A percentile compares a stretch with the other conserved stretches of the same genome.
phyloP scores from a whole-genome alignment of 176 grass and related monocot species.

The Phyllostachys edulis region DNA sequence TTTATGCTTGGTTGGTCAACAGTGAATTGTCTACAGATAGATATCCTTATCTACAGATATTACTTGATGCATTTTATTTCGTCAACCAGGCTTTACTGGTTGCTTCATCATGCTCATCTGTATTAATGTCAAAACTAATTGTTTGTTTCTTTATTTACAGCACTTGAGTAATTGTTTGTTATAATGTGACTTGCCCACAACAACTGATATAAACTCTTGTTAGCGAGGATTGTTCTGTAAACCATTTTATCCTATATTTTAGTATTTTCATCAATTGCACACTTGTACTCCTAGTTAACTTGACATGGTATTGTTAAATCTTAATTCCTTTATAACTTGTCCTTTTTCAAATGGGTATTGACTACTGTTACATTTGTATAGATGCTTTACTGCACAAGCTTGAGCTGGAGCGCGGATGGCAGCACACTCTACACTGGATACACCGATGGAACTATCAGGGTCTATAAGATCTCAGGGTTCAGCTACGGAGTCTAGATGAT shows the following conservation, averaged over 20 bases:
- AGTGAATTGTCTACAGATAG: neutral
- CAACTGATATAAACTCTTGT: neutral
- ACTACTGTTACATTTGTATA: constrained; percentile 2
- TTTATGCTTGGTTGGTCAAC: neutral
- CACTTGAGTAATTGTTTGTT: neutral
- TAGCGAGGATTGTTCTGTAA: neutral
- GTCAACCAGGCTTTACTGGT: neutral
- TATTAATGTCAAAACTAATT: neutral
- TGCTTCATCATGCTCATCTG: neutral
- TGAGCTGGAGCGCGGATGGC: constrained; percentile 69
- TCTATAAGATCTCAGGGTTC: constrained; percentile 50
- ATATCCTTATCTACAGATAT: neutral
- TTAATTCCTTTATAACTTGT: neutral
- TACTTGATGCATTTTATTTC: neutral
- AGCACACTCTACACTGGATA: constrained; percentile 55
- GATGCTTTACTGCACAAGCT: constrained; percentile 67
- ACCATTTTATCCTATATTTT: neutral
- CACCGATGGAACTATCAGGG: constrained; percentile 63
- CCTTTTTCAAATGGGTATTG: neutral
- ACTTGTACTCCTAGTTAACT: neutral
- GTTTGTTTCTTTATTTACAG: neutral
- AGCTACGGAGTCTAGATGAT: constrained; percentile 17
- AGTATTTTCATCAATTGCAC: neutral
- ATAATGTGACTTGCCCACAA: neutral
- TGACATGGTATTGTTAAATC: neutral